Conservation (phyloP, 1,284 basidiomycete genomes). For the Fomitopsis palustris region DNA sequence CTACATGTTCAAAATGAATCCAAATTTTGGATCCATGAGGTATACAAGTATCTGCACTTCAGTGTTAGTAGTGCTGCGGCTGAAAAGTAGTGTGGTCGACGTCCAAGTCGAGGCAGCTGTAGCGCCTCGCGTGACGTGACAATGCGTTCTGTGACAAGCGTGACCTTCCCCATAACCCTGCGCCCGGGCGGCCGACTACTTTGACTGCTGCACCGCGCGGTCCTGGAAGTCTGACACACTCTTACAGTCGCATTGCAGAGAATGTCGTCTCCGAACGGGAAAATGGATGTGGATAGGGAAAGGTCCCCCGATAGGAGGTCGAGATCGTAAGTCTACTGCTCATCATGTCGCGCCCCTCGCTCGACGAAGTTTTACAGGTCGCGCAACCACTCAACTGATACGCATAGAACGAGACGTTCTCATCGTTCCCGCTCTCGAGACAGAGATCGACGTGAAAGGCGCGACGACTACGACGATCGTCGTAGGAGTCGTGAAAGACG, state of each 20-base stretch:
- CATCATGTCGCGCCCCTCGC: neutral
- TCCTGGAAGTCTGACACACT: neutral
- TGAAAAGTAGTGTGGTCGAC: too few species aligned
- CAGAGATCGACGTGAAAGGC: slow-evolving; percentile 38
- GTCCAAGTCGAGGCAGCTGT: too few species aligned
- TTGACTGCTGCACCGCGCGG: neutral
- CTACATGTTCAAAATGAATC: too few species aligned
- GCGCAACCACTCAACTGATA: slow-evolving; percentile 70
- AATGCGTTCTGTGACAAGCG: neutral
- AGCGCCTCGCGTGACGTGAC: too few species aligned
- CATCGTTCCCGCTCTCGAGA: slow-evolving; percentile 65
- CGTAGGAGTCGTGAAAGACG: slow-evolving; percentile 45
- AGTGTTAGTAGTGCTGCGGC: too few species aligned
- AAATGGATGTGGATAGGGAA: slow-evolving; percentile 58
- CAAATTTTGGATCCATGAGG: too few species aligned
- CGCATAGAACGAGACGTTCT: slow-evolving; percentile 64
- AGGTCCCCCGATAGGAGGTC: slow-evolving; percentile 49
- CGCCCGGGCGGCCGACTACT: neutral
- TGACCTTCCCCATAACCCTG: neutral
- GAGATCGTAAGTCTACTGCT: slow-evolving; percentile 52
- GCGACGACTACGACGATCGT: slow-evolving; percentile 28
- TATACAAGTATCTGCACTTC: too few species aligned
- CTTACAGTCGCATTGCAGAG: neutral
- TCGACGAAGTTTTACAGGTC: slow-evolving; percentile 37
- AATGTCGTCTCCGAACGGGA: slow-evolving; percentile 42